Percentiles rank a stretch among this genome's conserved stretches.
These are phyloP conservation scores for Leucaena leucocephala DNA, from an alignment of 306 rosid species.

Conservation along the genomic window DNA sequence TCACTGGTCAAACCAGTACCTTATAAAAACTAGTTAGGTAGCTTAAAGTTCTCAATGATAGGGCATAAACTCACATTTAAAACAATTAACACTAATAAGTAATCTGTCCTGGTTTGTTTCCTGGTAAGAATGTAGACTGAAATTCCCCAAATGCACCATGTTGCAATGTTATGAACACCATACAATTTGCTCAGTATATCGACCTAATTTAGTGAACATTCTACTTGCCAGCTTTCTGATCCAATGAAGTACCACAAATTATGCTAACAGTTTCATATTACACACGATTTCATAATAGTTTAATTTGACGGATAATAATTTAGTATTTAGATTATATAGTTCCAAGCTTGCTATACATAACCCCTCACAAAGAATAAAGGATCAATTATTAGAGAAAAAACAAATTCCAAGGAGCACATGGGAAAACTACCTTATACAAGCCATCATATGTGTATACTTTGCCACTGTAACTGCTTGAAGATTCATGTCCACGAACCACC, in stretches of 20 bases:
- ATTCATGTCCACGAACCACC: slow-evolving; percentile 89
- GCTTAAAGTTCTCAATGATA: not conserved
- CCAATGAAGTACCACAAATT: not conserved
- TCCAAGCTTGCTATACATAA: not conserved
- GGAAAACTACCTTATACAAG: slow-evolving; percentile 75
- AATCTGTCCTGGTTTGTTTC: not conserved
- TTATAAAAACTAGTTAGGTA: not conserved
- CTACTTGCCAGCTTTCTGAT: not conserved
- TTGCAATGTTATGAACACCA: not conserved
- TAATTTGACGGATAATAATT: slow-evolving; percentile 12
- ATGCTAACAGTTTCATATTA: not conserved
- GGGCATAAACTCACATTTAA: not conserved
- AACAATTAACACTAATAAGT: not conserved
- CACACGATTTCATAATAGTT: not conserved
- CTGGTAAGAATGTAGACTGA: not conserved
- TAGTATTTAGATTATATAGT: not conserved
- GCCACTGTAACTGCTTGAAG: slow-evolving; percentile 68
- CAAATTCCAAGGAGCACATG: slow-evolving; percentile 2
- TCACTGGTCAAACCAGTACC: not conserved
- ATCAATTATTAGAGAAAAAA: not conserved
- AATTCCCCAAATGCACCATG: not conserved
- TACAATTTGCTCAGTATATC: not conserved
- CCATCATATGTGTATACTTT: slow-evolving; percentile 97
- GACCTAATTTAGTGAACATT: not conserved
- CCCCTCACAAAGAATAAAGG: not conserved